A percentile compares a stretch with the other conserved stretches of the same genome.
These are phyloP conservation scores for Pseudoneurospora amorphoporcata DNA, from an alignment of 495 filamentous ascomycete species.

Conservation along the genomic window DNA sequence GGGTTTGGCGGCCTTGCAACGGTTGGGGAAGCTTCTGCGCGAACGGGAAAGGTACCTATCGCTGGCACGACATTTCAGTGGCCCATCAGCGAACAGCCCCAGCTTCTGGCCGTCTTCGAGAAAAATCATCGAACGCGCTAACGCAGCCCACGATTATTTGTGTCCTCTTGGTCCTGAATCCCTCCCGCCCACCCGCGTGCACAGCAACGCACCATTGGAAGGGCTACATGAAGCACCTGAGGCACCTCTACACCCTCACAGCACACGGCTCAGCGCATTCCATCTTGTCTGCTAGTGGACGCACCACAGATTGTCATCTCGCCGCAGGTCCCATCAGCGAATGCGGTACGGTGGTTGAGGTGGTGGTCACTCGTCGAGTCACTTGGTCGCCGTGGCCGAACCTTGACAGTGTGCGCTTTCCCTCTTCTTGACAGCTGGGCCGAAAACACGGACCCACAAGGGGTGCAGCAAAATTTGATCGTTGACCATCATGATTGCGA, in stretches of 20 bases:
- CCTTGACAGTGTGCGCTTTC: neutral
- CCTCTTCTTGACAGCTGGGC: neutral
- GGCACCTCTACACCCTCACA: neutral
- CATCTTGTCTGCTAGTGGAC: neutral
- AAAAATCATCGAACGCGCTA: constrained; percentile 27
- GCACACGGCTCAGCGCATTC: neutral
- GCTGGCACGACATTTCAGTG: constrained; percentile 11
- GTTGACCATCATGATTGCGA: neutral
- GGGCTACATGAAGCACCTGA: neutral
- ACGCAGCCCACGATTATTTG: constrained; percentile 5
- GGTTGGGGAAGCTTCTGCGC: constrained; percentile 11
- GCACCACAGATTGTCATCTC: neutral
- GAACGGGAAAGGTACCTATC: constrained; percentile 16
- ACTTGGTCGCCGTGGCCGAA: neutral
- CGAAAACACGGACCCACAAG: neutral
- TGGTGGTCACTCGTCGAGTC: too few relatives aligned
- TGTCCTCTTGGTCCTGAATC: neutral
- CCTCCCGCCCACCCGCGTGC: neutral
- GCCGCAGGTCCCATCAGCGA: neutral
- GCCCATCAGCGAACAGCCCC: constrained; percentile 8
- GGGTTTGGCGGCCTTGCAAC: neutral
- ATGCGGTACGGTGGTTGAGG: neutral
- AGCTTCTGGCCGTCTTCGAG: constrained; percentile 26
- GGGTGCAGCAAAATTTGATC: neutral
- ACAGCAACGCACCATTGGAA: neutral